Base-by-base conservation (phyloP, 495 filamentous ascomycete species). In the Xylaria telfairii region DNA sequence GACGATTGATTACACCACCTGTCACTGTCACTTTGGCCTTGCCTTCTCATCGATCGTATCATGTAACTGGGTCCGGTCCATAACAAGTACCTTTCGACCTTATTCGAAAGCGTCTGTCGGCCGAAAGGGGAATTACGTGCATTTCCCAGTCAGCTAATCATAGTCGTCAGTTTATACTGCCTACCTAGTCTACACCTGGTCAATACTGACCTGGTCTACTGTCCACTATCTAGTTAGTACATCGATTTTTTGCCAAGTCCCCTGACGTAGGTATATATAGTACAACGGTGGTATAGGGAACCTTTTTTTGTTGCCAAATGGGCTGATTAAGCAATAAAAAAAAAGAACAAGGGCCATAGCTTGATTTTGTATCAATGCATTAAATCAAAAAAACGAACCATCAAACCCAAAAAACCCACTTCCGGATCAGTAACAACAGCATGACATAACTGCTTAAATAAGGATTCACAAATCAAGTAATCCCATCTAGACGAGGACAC, bases 331-430 rank as follows among this genome's bases (percentile, higher is more conserved):
- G 17, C 37, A 59, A 37, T 37, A 37, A 4, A 37, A 37, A 4
- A 4, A 37, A n/a, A 46, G 4, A 59, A 59, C 56, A 59, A 39
- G 19, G 56, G 34, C 34, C 5, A 34, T 17, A 10, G 54, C 26
- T 53, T 26, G 47, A 53, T 5, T 53, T n/a, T 37, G 17, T 34
- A 34, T 57, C 30, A 54, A 57, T 57, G 54, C 56, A 59, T 59
- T 37, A 21, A 59, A 19, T 46, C 15, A 30, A 37, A 59, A 30
- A 37, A 59, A 59, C 56, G 32, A 59, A 59, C 56, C 56, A 34
- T n/a, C n/a, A n/a, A 37, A 37, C 34, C 34, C 34, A 37, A 37
- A 8, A 37, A 8, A n/a, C n/a, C n/a, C n/a, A n/a, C n/a, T 37
- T 3, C 34, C 34, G 8, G 34, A 37, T 37, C 34, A 37, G 3